Evolutionary conservation across 805 yeast species (phyloP).

Genomic region (Candida alai): DNA sequence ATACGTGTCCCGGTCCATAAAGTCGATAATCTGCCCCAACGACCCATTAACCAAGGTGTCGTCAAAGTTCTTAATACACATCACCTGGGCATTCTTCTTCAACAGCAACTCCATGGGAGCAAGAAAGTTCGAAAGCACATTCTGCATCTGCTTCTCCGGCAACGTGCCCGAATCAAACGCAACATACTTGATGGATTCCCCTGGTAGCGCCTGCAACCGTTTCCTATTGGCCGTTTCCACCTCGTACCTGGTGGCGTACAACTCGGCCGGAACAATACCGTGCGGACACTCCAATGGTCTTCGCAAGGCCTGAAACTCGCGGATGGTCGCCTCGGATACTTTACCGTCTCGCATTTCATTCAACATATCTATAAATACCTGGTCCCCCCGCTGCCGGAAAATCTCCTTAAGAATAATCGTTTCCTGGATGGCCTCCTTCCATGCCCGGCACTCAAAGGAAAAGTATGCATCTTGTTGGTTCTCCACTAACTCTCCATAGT

Average conservation of each 20-base stretch:
- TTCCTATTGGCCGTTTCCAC: constrained; percentile 62
- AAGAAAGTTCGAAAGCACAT: constrained; percentile 52
- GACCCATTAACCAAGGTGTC: constrained; percentile 74
- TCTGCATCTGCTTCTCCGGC: constrained; percentile 41
- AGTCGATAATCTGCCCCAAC: constrained; percentile 63
- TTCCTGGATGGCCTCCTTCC: constrained; percentile 55
- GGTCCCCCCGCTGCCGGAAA: constrained; percentile 75
- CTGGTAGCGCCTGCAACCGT: constrained; percentile 45
- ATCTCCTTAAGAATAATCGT: constrained; percentile 62
- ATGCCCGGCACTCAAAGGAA: constrained; percentile 63
- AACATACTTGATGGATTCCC: constrained; percentile 38
- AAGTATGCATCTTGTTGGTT: constrained; percentile 32
- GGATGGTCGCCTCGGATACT: constrained; percentile 44
- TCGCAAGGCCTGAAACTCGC: constrained; percentile 48
- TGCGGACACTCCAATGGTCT: constrained; percentile 49
- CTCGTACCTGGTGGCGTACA: constrained; percentile 69
- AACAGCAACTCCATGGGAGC: constrained; percentile 56
- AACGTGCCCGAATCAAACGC: constrained; percentile 55
- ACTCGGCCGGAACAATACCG: constrained; percentile 68
- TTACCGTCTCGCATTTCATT: constrained; percentile 69
- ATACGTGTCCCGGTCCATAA: constrained; percentile 41
- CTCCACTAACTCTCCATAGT: constrained; percentile 21
- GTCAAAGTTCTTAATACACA: constrained; percentile 76
- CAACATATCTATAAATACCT: constrained; percentile 65
- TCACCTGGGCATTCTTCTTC: constrained; percentile 75